phyloP scores from a whole-genome alignment of 2,329 filamentous ascomycete species.

The Epichloe bromicola region DNA sequence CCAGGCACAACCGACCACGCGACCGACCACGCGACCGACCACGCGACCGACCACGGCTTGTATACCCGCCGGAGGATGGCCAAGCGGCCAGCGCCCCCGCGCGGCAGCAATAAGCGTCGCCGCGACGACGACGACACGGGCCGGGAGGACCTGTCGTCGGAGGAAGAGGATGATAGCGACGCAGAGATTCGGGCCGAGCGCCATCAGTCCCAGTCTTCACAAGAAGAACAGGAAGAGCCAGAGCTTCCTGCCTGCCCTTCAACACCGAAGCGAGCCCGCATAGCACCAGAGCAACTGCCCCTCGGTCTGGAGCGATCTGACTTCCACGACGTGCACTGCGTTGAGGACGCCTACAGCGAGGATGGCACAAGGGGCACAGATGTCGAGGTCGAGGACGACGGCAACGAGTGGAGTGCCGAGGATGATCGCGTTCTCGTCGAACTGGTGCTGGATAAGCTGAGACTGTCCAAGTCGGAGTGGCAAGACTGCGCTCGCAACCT shows the following conservation, averaged over 20 bases:
- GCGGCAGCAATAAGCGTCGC: constrained; percentile 41
- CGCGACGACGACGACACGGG: constrained; percentile 32
- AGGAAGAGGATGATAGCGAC: constrained; percentile 23
- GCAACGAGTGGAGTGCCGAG: constrained; percentile 44
- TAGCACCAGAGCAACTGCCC: constrained; percentile 47
- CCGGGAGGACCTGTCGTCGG: constrained; percentile 21
- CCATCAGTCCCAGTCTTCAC: constrained; percentile 2
- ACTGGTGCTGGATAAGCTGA: constrained; percentile 53
- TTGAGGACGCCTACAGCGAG: constrained; percentile 14
- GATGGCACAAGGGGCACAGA: constrained; percentile 19
- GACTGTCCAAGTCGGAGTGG: constrained; percentile 51
- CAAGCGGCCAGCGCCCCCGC: constrained; percentile 34
- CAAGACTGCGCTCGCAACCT: constrained; percentile 52
- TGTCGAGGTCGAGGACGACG: constrained; percentile 31
- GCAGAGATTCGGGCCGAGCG: constrained; percentile 17
- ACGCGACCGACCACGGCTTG: constrained; percentile 16
- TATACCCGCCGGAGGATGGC: constrained; percentile 33
- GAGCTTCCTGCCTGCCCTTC: constrained; percentile 20
- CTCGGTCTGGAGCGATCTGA: constrained; percentile 45
- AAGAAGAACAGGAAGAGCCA: background rate
- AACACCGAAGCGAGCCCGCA: constrained; percentile 47
- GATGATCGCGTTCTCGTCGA: constrained; percentile 55
- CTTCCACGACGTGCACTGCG: constrained; percentile 38
- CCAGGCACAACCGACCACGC: constrained; percentile 13
- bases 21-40: constrained; percentile 12